These are phyloP conservation scores for Russula sp. DNA, from an alignment of 768 basidiomycete species.

Conservation along the genomic window DNA sequence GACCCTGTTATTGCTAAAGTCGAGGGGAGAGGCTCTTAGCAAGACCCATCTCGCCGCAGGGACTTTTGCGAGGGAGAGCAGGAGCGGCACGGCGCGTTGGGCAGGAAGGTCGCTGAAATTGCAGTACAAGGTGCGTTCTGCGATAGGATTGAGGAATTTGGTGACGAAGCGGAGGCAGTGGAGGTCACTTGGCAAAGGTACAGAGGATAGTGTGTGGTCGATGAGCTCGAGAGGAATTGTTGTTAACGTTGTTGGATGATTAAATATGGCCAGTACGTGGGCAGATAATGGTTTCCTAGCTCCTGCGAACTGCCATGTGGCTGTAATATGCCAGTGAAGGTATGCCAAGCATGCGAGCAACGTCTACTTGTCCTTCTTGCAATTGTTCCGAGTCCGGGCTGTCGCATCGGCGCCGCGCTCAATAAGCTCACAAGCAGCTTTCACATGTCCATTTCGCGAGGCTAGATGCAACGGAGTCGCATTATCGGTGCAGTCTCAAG, in stretches of 20 bases:
- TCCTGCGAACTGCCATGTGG: too few relatives aligned
- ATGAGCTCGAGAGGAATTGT: slow-evolving; percentile 41
- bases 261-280: background rate
- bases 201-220: slow-evolving; percentile 35
- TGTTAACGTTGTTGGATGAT: background rate
- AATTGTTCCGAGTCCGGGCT: too few relatives aligned
- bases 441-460: too few relatives aligned
- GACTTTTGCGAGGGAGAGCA: slow-evolving; percentile 43
- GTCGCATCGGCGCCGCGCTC: too few relatives aligned
- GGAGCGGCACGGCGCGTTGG: slow-evolving; percentile 38
- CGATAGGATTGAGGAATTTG: slow-evolving; percentile 35
- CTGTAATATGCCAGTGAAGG: too few relatives aligned
- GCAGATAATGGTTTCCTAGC: too few relatives aligned
- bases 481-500: too few relatives aligned
- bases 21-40: slow-evolving; percentile 50
- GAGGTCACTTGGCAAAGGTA: slow-evolving; percentile 35
- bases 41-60: slow-evolving; percentile 38
- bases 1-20: slow-evolving; percentile 40
- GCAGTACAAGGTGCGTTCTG: slow-evolving; percentile 39
- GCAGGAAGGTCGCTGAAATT: slow-evolving; percentile 39
- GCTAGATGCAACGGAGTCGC: too few relatives aligned
- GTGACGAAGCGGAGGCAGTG: slow-evolving; percentile 32
- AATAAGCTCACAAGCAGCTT: too few relatives aligned
- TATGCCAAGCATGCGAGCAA: too few relatives aligned
- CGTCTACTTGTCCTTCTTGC: too few relatives aligned